Evolutionary conservation across 768 basidiomycete genomes (phyloP).

Genomic region (Kondoa subrosea): DNA sequence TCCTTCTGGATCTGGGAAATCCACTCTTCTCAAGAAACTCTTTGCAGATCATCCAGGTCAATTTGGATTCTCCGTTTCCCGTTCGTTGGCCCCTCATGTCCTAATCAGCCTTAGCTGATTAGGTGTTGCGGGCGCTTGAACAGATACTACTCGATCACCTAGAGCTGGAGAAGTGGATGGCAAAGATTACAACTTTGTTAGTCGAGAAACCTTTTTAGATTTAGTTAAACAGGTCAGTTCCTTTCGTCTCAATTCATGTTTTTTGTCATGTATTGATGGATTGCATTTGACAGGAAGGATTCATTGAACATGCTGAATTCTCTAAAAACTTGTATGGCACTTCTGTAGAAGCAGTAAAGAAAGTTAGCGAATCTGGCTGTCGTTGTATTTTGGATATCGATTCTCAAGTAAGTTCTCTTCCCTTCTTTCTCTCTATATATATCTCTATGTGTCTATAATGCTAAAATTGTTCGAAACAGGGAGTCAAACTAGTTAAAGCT

Average conservation of each 20-base stretch:
- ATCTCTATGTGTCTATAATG: neutral
- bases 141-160: slow-evolving; percentile 78
- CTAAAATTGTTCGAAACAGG: slow-evolving; percentile 37
- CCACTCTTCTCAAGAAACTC: slow-evolving; percentile 65
- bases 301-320: slow-evolving; percentile 89
- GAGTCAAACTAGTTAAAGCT: slow-evolving; percentile 71
- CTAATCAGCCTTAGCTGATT: neutral
- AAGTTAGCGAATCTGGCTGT: slow-evolving; percentile 47
- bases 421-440: neutral
- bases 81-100: slow-evolving; percentile 36
- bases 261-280: neutral
- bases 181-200: slow-evolving; percentile 71
- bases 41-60: slow-evolving; percentile 62
- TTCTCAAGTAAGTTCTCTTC: slow-evolving; percentile 50
- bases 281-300: slow-evolving; percentile 39
- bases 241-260: neutral
- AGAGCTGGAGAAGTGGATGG: slow-evolving; percentile 68
- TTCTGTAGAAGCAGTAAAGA: slow-evolving; percentile 55
- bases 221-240: slow-evolving; percentile 40
- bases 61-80: slow-evolving; percentile 88
- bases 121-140: neutral
- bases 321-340: slow-evolving; percentile 89
- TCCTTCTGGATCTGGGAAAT: slow-evolving; percentile 87
- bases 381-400: slow-evolving; percentile 93
- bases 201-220: slow-evolving; percentile 49